Evolutionary conservation across 768 basidiomycete species (phyloP).

Genomic region (Calocera cornea): DNA sequence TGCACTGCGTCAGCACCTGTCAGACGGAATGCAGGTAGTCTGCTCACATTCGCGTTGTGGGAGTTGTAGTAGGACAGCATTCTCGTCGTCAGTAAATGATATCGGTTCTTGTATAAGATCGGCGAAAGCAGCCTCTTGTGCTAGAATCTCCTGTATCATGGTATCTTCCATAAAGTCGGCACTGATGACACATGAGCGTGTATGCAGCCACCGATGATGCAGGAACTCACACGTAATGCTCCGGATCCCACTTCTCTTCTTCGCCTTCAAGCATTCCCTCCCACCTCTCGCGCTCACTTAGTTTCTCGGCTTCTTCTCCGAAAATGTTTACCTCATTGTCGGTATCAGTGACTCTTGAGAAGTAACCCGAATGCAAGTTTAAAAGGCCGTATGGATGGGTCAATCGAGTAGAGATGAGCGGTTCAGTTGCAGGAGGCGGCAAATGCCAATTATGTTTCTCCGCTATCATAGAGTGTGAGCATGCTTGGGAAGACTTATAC

Average conservation of each 20-base stretch:
- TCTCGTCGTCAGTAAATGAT: constrained; percentile 57
- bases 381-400: constrained; percentile 62
- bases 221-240: constrained; percentile 60
- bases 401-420: constrained; percentile 29
- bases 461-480: constrained; percentile 31
- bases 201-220: neutral
- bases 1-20: constrained; percentile 19
- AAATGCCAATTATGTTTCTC: constrained; percentile 68
- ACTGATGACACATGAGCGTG: constrained; percentile 29
- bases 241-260: constrained; percentile 67
- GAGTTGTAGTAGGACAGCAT: constrained; percentile 44
- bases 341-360: constrained; percentile 52
- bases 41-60: constrained; percentile 41
- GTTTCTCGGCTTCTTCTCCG: constrained; percentile 50
- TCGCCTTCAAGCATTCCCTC: constrained; percentile 44
- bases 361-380: constrained; percentile 59
- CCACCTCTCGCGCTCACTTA: constrained; percentile 38
- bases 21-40: neutral
- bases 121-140: constrained; percentile 26
- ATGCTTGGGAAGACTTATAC: too few species aligned
- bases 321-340: constrained; percentile 78
- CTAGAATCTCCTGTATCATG: constrained; percentile 54
- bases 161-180: constrained; percentile 71
- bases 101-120: constrained; percentile 25
- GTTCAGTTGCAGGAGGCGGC: constrained; percentile 44